Evolutionary conservation across 352 stramenopile genomes (phyloP), one percentile per base, ranked within the genome.

Genomic region (Pythium brassicae): DNA sequence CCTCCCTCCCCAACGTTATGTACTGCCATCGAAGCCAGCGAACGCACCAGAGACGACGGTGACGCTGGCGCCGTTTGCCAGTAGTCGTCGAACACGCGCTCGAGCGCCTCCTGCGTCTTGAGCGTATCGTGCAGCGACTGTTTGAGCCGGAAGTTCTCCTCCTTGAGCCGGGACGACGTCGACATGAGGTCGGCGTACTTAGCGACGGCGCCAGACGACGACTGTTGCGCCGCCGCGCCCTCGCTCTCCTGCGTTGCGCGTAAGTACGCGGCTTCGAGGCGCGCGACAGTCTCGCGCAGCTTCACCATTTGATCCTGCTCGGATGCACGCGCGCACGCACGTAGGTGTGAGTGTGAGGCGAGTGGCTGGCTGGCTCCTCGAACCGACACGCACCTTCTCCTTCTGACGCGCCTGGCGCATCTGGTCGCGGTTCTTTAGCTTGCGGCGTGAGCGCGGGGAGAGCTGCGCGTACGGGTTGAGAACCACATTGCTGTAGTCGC

Each of bases 381-480:
- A 19, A 39, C 11, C 17, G 9, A 11, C 25, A 53, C 61, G 22
- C 50, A 79, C 67, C 22, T 66, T 69, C 46, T 85, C 72, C 42
- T 72, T 78, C 47, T 67, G 63, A 11, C 74, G 69, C 45, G 72
- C 74, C 9, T 65, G 48, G 0, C 74, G 69, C 74, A 85, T 85
- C 54, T 82, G 74, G 58, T 85, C 69, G 42, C 74, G 63, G 53
- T 82, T 84, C 52, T 76, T 76, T 20, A 54, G 63, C 59, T 74
- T 81, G 53, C 71, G 65, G 22, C 74, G 71, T 45, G 74, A 74
- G 23, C 67, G 62, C 23, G 71, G 74, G 26, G 74, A 81, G 42
- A 84, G 61, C 52, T 51, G 46, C 26, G 43, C 50, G 46, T 71
- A 70, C 32, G 53, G 40, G 25, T 58, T 32, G 0, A n/a, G 37